Conservation (phyloP, 495 filamentous ascomycete genomes). For the Barbatosphaeria neglecta region DNA sequence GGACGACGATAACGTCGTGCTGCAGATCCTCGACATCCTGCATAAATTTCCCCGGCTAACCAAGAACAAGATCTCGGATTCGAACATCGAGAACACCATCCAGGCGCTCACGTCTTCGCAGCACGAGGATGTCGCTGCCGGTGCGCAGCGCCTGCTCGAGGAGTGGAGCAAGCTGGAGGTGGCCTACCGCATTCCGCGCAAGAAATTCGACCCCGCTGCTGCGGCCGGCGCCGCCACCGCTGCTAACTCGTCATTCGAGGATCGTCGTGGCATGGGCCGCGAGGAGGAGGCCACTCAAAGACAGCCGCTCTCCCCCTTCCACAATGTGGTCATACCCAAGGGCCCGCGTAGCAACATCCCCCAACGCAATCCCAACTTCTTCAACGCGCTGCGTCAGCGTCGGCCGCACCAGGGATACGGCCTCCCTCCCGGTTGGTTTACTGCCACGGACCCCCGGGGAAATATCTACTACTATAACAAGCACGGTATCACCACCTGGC, state of each 20-base stretch:
- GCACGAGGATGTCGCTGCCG: slow-evolving; percentile 62
- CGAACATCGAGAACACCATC: slow-evolving; percentile 84
- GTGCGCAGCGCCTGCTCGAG: slow-evolving; percentile 61
- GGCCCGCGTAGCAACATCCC: slow-evolving; percentile 56
- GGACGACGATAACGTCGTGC: slow-evolving; percentile 75
- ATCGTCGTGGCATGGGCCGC: slow-evolving; percentile 55
- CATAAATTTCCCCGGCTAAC: slow-evolving; percentile 82
- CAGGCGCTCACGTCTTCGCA: slow-evolving; percentile 53
- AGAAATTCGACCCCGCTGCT: slow-evolving; percentile 36
- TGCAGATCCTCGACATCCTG: slow-evolving; percentile 85
- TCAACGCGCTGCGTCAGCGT: slow-evolving; percentile 44
- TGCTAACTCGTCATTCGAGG: slow-evolving; percentile 45
- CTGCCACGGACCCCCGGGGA: slow-evolving; percentile 52
- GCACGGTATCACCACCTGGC: slow-evolving; percentile 67
- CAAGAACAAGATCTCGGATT: slow-evolving; percentile 93
- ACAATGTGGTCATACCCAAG: slow-evolving; percentile 38
- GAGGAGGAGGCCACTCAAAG: slow-evolving; percentile 33
- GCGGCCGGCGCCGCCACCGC: slow-evolving; percentile 19
- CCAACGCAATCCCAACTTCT: slow-evolving; percentile 48
- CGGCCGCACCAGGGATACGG: slow-evolving; percentile 42
- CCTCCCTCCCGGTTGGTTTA: slow-evolving; percentile 73
- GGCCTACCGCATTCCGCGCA: slow-evolving; percentile 90
- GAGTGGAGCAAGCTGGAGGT: slow-evolving; percentile 83
- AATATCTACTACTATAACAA: slow-evolving; percentile 71
- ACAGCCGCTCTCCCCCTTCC: slow-evolving; percentile 13